Evolutionary conservation across 2,329 filamentous ascomycete species (phyloP), one percentile per base, ranked within the genome.

Genomic region (Exophiala sideris): DNA sequence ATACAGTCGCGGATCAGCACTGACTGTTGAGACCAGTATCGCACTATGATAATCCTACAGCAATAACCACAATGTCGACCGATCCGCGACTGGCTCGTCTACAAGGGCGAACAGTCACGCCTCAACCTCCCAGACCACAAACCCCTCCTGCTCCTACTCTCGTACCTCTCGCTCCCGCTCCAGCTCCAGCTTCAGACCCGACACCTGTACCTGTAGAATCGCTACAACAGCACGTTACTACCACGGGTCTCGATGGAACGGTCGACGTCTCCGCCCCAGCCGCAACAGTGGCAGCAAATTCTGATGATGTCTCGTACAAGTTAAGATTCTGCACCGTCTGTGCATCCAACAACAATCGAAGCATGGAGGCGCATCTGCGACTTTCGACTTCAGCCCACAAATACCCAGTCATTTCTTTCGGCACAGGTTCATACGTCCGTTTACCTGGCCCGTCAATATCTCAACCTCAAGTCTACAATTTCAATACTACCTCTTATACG

Each of bases 241-340:
- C 50, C 4, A 16, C 48, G 24, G 45, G 36, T 40, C 20, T 61
- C 11, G 61, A 63, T 52, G 61, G 61, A 18, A 56, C 20, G 38
- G 36, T 48, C 38, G 58, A 64, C 21, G 45, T 46, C n/a, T 24
- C 48, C 12, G 49, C 65, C 48, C 46, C 51, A 36, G 24, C 58
- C 11, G 24, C 57, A 9, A 29, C 38, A 14, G 58, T 54, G 36
- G 21, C 58, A n/a, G 35, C 38, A 18, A 57, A 55, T 35, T 44
- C 49, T 52, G 48, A 54, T 42, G 54, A 49, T 52, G 42, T 62
- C n/a, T 82, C 79, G 48, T 96, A 86, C 79, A 96, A 94, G 73
- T 81, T 99, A 58, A 95, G 89, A 68, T 96, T 97, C 73, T 96
- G 91, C 77, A 97, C 94, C 2, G 92, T 99, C n/a, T 99, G 94